A percentile compares a stretch with the other conserved stretches of the same genome.
Evolutionary conservation across 768 basidiomycete genomes (phyloP).

Genomic region (Termitomyces sp.): DNA sequence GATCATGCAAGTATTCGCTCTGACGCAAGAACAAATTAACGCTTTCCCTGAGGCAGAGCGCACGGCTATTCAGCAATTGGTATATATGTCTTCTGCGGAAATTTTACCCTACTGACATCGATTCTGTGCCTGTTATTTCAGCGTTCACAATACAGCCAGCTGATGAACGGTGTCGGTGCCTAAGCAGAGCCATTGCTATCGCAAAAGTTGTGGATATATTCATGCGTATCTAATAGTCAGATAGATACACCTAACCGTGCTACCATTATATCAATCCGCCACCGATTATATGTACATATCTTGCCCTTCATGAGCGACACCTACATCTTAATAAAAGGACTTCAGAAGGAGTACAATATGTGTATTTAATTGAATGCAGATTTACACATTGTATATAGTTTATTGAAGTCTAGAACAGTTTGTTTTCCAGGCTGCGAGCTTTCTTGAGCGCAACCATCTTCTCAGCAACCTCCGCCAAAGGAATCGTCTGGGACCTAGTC

Average conservation of each 20-base stretch:
- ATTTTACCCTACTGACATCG: neutral
- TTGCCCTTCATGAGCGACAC: neutral
- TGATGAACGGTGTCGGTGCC: slow-evolving; percentile 25
- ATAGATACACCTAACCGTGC: slow-evolving; percentile 1
- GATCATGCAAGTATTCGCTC: slow-evolving; percentile 78
- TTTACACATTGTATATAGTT: neutral
- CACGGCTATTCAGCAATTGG: slow-evolving; percentile 75
- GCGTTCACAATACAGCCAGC: slow-evolving; percentile 34
- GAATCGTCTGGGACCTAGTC: slow-evolving; percentile 66
- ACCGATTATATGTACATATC: neutral
- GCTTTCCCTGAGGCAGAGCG: slow-evolving; percentile 74
- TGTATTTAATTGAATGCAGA: neutral
- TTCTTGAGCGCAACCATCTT: slow-evolving; percentile 73
- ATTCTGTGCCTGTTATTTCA: slow-evolving; percentile 11
- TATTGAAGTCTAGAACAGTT: neutral
- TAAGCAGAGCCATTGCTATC: neutral
- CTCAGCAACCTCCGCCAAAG: slow-evolving; percentile 63
- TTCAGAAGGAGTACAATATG: neutral
- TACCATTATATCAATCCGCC: neutral
- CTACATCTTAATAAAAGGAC: neutral
- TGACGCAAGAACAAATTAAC: slow-evolving; percentile 82
- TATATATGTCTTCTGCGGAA: slow-evolving; percentile 22
- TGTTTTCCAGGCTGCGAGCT: slow-evolving; percentile 35
- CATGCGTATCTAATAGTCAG: neutral
- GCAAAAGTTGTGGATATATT: neutral